Conservation (phyloP, 352 stramenopile species). For the Discostella stelligera region DNA sequence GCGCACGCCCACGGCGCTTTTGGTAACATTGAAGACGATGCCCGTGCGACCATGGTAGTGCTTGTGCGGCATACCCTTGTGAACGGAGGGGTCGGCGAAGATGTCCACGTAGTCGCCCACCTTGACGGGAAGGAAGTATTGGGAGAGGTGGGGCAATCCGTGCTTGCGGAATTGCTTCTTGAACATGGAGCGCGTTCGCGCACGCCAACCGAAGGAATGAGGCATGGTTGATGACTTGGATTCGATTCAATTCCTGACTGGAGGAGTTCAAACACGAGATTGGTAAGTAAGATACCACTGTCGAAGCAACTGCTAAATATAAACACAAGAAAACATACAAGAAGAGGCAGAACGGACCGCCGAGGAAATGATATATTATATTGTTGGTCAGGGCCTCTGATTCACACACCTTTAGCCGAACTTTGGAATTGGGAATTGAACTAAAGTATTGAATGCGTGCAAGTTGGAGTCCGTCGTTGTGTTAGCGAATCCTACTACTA, state of each 20-base stretch:
- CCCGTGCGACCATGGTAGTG: slow-evolving; percentile 99
- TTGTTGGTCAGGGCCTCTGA: no score
- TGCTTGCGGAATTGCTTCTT: slow-evolving; percentile 96
- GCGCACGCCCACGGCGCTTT: slow-evolving; percentile 96
- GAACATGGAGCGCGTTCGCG: slow-evolving; percentile 99
- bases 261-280: neutral
- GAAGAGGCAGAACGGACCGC: neutral
- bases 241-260: neutral
- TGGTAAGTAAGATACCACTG: neutral
- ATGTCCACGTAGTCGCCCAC: slow-evolving; percentile 99
- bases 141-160: slow-evolving; percentile 94
- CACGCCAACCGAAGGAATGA: slow-evolving; percentile 98
- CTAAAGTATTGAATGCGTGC: no score
- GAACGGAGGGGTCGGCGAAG: slow-evolving; percentile 97
- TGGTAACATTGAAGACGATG: slow-evolving; percentile 99
- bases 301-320: neutral
- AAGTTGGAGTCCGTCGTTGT: no score
- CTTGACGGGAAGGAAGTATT: slow-evolving; percentile 98
- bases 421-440: no score
- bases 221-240: slow-evolving; percentile 87
- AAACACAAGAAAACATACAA: neutral
- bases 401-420: no score
- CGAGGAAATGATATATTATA: neutral
- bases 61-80: slow-evolving; percentile 99
- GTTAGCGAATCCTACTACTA: no score